These are phyloP conservation scores for Chloranthus sessilifolius DNA, from an alignment of 164 flowering plant species.

Conservation along the genomic window DNA sequence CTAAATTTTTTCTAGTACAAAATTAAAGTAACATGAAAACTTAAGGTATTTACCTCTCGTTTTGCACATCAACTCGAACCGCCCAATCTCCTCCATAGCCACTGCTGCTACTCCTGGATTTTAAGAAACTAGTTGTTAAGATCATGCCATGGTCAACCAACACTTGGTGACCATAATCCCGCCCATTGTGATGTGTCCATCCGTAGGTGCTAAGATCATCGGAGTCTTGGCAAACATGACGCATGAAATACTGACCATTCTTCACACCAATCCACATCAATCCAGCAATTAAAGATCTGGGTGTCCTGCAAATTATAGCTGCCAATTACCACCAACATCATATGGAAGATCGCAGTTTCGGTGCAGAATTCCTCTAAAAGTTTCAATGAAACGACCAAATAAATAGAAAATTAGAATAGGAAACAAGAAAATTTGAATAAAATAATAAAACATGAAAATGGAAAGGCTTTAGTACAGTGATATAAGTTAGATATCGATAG, in stretches of 20 bases:
- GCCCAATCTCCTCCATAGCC: constrained; percentile 99
- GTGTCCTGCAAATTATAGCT: constrained; percentile 56
- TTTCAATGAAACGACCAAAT: too few relatives aligned
- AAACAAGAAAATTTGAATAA: not conserved
- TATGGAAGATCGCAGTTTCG: not conserved
- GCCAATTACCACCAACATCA: constrained; percentile 8
- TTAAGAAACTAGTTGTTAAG: constrained; percentile 68
- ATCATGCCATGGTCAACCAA: constrained; percentile 18
- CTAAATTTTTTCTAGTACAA: too few relatives aligned
- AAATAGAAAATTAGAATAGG: not conserved
- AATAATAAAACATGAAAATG: too few relatives aligned
- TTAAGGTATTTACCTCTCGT: constrained; percentile 43
- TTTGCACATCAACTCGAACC: constrained; percentile 54
- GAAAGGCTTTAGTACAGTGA: too few relatives aligned
- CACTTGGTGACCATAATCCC: constrained; percentile 86
- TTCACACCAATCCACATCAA: constrained; percentile 94
- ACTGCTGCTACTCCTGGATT: constrained; percentile 56
- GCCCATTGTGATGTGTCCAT: constrained; percentile 89
- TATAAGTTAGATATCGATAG: too few relatives aligned
- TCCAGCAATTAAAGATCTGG: constrained; percentile 79
- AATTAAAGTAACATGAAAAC: not conserved
- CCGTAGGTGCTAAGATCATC: constrained; percentile 88
- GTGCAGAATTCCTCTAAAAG: too few relatives aligned
- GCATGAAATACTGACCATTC: constrained; percentile 67
- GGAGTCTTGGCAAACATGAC: constrained; percentile 85